phyloP scores from a whole-genome alignment of 129 eudicot species.

The Smallanthus sonchifolius region DNA sequence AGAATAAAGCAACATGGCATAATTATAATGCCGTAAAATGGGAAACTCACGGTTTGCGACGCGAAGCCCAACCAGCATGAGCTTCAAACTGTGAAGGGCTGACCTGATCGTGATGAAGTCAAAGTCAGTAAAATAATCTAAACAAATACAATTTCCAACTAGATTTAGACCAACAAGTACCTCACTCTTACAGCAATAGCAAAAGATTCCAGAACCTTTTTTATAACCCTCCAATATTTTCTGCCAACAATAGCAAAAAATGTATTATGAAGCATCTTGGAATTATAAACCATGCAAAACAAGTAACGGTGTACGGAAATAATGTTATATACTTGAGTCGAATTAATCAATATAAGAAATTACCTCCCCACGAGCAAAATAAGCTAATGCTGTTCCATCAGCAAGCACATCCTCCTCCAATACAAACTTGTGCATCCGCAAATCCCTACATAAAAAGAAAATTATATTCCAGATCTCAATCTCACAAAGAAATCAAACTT shows the following conservation, averaged over 20 bases:
- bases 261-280: neutral
- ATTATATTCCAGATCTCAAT: neutral
- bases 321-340: neutral
- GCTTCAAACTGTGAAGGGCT: slow-evolving; percentile 95
- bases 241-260: slow-evolving; percentile 36
- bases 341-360: slow-evolving; percentile 8
- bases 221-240: slow-evolving; percentile 69
- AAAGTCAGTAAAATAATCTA: slow-evolving; percentile 17
- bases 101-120: slow-evolving; percentile 45
- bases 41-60: slow-evolving; percentile 86
- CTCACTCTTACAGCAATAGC: slow-evolving; percentile 69
- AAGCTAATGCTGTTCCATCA: slow-evolving; percentile 73
- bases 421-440: slow-evolving; percentile 74
- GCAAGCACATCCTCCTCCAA: slow-evolving; percentile 63
- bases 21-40: neutral
- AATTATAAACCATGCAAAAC: neutral
- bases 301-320: neutral
- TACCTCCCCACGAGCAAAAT: slow-evolving; percentile 79
- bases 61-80: slow-evolving; percentile 91
- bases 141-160: neutral
- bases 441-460: slow-evolving; percentile 48
- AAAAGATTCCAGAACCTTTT: slow-evolving; percentile 67
- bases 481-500: neutral
- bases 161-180: slow-evolving; percentile 29
- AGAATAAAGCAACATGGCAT: neutral